Evolutionary conservation across 169 alveolate species (phyloP), one percentile per base, ranked within the genome.

Genomic region (Sarcocystis neurona): DNA sequence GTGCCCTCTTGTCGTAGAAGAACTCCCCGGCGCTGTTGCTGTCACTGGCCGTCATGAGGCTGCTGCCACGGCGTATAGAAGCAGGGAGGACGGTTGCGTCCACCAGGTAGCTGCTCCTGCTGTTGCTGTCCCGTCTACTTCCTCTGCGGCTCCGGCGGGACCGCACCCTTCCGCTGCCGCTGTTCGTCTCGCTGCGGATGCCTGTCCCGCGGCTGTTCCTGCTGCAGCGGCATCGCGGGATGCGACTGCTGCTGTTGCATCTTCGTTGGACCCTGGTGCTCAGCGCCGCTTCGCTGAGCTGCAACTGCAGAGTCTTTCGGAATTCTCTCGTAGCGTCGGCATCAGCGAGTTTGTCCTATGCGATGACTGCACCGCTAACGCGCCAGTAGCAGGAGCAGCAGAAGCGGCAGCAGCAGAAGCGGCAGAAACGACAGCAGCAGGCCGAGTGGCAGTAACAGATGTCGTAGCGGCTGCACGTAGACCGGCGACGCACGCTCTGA

Each of bases 151-250:
- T 50, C 60, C 60, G n/a, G 8, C 60, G n/a, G 8, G n/a, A 10
- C 60, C 60, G 8, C 60, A 18, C 60, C 18, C 18, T 18, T 50
- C 18, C 60, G 8, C 60, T 50, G 8, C 60, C 18, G 8, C 60
- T 50, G 77, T 34, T 66, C n/a, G 39, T 27, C 30, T 27, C 30
- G 41, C 79, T 30, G 44, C 47, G 20, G 12, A 15, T 18, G 12
- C 43, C 47, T 3, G 15, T 20, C 79, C 47, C 2, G 79, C 30
- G 43, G 18, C 70, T 58, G 3, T 58, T 27, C 8, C 60, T 80
- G 79, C 88, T 10, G 56, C 75, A 48, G 74, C 46, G 20, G 75
- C 50, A 48, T 46, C 74, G 23, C 50, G 37, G 46, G 75, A 58
- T n/a, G 66, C 79, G 70, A 43, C 79, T n/a, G 53, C 72, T 12